A percentile compares a stretch with the other conserved stretches of the same genome.
Evolutionary conservation across 345 rosid species (phyloP).

Genomic region (Ricinus communis): DNA sequence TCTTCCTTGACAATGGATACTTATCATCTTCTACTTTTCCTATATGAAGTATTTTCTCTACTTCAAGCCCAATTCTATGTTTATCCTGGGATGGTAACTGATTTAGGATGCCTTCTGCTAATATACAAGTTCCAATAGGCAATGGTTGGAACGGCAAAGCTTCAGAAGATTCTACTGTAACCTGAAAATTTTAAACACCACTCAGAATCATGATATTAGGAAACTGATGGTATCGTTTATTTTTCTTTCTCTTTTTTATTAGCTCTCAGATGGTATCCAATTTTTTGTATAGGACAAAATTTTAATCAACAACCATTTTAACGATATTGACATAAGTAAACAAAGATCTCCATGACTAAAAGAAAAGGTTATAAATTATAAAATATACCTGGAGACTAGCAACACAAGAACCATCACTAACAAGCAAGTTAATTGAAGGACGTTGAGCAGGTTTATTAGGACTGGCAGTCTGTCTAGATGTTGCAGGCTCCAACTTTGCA

Average conservation of each 20-base stretch:
- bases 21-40: slow-evolving; percentile 62
- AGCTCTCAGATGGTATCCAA: neutral
- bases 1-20: slow-evolving; percentile 64
- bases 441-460: slow-evolving; percentile 12
- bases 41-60: slow-evolving; percentile 68
- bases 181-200: slow-evolving; percentile 39
- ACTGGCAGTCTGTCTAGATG: slow-evolving; percentile 8
- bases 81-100: slow-evolving; percentile 32
- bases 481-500: slow-evolving; percentile 40
- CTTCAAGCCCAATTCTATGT: slow-evolving; percentile 55
- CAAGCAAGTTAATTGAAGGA: slow-evolving; percentile 40
- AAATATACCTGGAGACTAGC: slow-evolving; percentile 61
- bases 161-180: slow-evolving; percentile 58
- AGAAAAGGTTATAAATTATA: too few relatives aligned
- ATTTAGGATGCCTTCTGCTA: slow-evolving; percentile 62
- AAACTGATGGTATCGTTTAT: too few relatives aligned
- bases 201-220: neutral
- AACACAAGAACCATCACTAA: slow-evolving; percentile 80
- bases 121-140: slow-evolving; percentile 64
- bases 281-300: too few relatives aligned
- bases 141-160: slow-evolving; percentile 45
- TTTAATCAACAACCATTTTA: too few relatives aligned
- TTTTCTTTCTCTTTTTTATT: too few relatives aligned
- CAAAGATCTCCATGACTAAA: too few relatives aligned
- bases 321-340: too few relatives aligned